Evolutionary conservation across 2,329 filamentous ascomycete genomes (phyloP).

Genomic region (Diplodia seriata): DNA sequence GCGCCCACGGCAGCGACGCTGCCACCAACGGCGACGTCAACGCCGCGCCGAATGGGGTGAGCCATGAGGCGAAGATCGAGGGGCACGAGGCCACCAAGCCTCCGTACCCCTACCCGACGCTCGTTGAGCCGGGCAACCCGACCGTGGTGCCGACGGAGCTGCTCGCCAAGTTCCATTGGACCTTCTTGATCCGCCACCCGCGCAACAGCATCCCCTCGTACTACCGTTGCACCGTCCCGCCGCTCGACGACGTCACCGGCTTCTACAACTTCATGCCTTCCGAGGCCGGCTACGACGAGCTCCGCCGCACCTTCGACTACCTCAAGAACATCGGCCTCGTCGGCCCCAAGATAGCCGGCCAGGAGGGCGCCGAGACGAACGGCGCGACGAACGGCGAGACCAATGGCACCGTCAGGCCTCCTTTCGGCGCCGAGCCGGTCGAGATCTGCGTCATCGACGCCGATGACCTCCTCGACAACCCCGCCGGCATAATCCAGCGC

Average conservation of each 20-base stretch:
- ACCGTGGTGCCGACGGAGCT: conserved; percentile 79
- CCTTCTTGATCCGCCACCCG: conserved; percentile 97
- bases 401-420: conserved; percentile 27
- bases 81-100: conserved; percentile 38
- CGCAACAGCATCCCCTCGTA: conserved; percentile 89
- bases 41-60: conserved; percentile 45
- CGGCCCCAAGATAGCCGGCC: conserved; percentile 69
- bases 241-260: conserved; percentile 79
- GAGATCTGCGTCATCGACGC: conserved; percentile 89
- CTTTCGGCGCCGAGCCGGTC: conserved; percentile 49
- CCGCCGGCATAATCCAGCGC: conserved; percentile 73
- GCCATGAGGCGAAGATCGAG: conserved; percentile 36
- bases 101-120: conserved; percentile 66
- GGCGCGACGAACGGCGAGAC: conserved; percentile 22
- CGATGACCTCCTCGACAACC: conserved; percentile 89
- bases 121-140: conserved; percentile 74
- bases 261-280: conserved; percentile 86
- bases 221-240: conserved; percentile 91
- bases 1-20: conserved; percentile 44
- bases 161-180: conserved; percentile 85
- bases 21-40: conserved; percentile 35
- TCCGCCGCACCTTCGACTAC: conserved; percentile 87
- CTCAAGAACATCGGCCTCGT: conserved; percentile 72
- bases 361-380: conserved; percentile 30
- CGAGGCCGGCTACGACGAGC: conserved; percentile 90